Conservation (phyloP, 495 filamentous ascomycete genomes). For the Rhizodiscina lignyota region DNA sequence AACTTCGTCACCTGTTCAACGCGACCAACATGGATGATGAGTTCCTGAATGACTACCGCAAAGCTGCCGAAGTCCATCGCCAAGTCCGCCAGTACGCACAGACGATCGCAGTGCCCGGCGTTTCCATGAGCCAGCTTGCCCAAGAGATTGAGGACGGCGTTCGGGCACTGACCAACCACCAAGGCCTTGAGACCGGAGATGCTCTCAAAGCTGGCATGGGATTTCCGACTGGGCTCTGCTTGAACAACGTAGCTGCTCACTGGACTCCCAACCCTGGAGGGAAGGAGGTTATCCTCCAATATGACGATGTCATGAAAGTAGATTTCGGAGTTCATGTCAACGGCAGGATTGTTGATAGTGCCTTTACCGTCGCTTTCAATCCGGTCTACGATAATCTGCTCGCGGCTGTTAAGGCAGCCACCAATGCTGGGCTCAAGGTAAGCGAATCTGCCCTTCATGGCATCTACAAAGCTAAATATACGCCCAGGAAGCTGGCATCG, state of each 20-base stretch:
- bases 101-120: conserved; percentile 65
- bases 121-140: conserved; percentile 65
- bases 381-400: conserved; percentile 72
- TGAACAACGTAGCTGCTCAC: conserved; percentile 82
- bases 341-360: conserved; percentile 81
- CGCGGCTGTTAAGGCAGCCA: conserved; percentile 67
- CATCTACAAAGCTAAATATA: conserved; percentile 3
- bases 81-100: conserved; percentile 75
- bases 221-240: conserved; percentile 71
- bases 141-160: conserved; percentile 77
- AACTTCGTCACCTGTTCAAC: conserved; percentile 72
- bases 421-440: conserved; percentile 63
- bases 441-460: background rate
- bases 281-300: conserved; percentile 53
- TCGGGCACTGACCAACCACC: conserved; percentile 59
- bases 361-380: conserved; percentile 81
- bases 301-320: conserved; percentile 84
- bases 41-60: conserved; percentile 72
- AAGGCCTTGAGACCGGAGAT: conserved; percentile 65
- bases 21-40: conserved; percentile 49
- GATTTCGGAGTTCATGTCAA: conserved; percentile 88
- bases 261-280: conserved; percentile 86
- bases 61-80: conserved; percentile 75
- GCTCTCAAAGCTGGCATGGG: conserved; percentile 68
- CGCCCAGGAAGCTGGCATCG: conserved; percentile 55